Conservation (phyloP, 441 rosid genomes). For the Bruguiera hainesii region DNA sequence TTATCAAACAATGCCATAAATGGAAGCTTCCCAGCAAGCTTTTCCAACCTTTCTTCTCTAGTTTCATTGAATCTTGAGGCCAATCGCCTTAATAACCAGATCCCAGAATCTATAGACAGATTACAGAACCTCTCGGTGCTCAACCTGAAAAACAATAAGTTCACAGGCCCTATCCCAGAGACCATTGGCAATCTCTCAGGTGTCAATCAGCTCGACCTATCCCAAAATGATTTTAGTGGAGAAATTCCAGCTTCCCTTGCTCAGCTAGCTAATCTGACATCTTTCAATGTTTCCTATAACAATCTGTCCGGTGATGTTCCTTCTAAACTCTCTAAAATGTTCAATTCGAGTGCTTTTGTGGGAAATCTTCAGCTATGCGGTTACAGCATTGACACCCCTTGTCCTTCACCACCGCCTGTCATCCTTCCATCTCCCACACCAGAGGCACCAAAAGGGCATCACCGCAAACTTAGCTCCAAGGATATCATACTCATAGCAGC, state of each 20-base stretch:
- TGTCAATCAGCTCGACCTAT: constrained; percentile 49
- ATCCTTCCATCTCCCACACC: constrained; percentile 41
- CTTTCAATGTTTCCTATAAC: constrained; percentile 74
- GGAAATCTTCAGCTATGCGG: constrained; percentile 83
- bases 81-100: constrained; percentile 43
- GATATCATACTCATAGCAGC: constrained; percentile 68
- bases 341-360: constrained; percentile 66
- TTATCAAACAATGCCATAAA: constrained; percentile 53
- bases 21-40: constrained; percentile 41
- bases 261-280: constrained; percentile 43
- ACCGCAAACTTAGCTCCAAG: constrained; percentile 47
- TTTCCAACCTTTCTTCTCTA: constrained; percentile 45
- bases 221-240: constrained; percentile 54
- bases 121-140: constrained; percentile 55
- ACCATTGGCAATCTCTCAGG: constrained; percentile 50
- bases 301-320: constrained; percentile 81
- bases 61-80: constrained; percentile 38
- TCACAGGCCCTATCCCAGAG: constrained; percentile 54
- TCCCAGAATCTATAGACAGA: constrained; percentile 48
- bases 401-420: constrained; percentile 46
- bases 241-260: constrained; percentile 61
- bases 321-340: constrained; percentile 44
- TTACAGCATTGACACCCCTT: constrained; percentile 45
- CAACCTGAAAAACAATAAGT: constrained; percentile 50
- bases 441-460: constrained; percentile 15